Evolutionary conservation across 768 basidiomycete species (phyloP).

Genomic region (Mycena albidolilacea): DNA sequence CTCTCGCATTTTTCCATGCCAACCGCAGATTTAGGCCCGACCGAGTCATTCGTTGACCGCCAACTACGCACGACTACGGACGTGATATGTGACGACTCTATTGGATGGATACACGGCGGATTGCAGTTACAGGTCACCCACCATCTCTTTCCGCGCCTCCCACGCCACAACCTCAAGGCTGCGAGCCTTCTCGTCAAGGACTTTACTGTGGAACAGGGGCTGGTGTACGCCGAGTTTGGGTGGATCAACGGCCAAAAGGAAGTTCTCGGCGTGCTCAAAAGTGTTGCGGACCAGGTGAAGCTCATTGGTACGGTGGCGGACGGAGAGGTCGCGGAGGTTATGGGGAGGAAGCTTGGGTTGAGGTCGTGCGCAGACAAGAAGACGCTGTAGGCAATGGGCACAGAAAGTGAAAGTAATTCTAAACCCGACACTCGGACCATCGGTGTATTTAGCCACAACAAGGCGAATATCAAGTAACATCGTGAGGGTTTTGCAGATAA

Average conservation of each 20-base stretch:
- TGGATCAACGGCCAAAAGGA: constrained; percentile 90
- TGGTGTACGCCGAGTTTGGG: constrained; percentile 93
- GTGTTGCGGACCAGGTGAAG: constrained; percentile 90
- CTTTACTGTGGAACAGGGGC: constrained; percentile 87
- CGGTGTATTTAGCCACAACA: too few species aligned
- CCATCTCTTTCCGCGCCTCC: constrained; percentile 95
- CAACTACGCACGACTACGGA: constrained; percentile 99
- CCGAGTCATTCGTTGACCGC: constrained; percentile 92
- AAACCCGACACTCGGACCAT: too few species aligned
- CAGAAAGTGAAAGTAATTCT: too few species aligned
- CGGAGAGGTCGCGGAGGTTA: constrained; percentile 75
- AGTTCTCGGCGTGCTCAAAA: constrained; percentile 83
- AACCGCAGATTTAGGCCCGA: constrained; percentile 91
- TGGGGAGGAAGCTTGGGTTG: constrained; percentile 60
- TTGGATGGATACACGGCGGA: constrained; percentile 96
- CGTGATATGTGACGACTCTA: constrained; percentile 86
- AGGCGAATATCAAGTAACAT: too few species aligned
- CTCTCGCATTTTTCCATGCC: constrained; percentile 98
- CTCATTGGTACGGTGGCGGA: constrained; percentile 88
- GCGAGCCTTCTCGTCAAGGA: constrained; percentile 90
- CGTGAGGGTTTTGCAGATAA: too few species aligned
- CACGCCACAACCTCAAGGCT: constrained; percentile 90
- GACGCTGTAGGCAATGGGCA: too few species aligned
- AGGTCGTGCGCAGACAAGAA: background rate
- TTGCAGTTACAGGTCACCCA: constrained; percentile 98